These are phyloP conservation scores for Ustilago cynodontis DNA, from an alignment of 1,284 basidiomycete species.

Conservation along the genomic window DNA sequence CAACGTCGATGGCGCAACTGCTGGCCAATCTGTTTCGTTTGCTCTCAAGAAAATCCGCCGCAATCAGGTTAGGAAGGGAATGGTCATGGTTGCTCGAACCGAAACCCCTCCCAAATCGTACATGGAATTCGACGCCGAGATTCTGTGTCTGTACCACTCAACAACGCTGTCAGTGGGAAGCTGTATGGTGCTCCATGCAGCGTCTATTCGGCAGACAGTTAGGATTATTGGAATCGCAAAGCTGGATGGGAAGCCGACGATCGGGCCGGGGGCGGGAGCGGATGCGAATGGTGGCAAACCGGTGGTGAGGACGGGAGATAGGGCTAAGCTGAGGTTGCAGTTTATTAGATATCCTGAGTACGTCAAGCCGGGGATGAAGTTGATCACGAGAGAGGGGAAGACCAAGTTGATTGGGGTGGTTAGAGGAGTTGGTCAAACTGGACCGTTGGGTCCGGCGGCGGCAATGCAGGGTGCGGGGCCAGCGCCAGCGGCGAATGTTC, in stretches of 20 bases:
- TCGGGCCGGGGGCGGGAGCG: constrained; percentile 5
- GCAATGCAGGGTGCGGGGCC: not conserved
- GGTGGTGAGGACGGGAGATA: constrained; percentile 66
- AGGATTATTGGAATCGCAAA: constrained; percentile 64
- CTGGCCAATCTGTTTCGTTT: constrained; percentile 93
- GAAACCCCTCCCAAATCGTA: constrained; percentile 54
- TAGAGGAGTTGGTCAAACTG: constrained; percentile 54
- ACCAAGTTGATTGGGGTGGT: constrained; percentile 67
- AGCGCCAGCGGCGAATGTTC: constrained; percentile 17
- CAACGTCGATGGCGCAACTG: constrained; percentile 82
- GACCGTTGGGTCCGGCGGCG: constrained; percentile 21
- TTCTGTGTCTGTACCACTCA: constrained; percentile 67
- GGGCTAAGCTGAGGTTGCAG: constrained; percentile 63
- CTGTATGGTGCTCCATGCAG: constrained; percentile 68
- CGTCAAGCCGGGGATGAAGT: constrained; percentile 65
- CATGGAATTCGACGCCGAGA: constrained; percentile 67
- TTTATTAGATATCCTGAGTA: constrained; percentile 65
- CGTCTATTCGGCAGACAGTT: constrained; percentile 67
- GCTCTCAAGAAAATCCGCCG: constrained; percentile 90
- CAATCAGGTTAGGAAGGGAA: constrained; percentile 86
- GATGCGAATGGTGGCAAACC: constrained; percentile 53
- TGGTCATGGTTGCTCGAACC: constrained; percentile 74
- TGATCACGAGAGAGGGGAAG: constrained; percentile 66
- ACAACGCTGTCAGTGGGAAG: constrained; percentile 66
- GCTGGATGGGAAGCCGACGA: constrained; percentile 51